phyloP scores from a whole-genome alignment of 2,329 filamentous ascomycete species.

The Aureobasidium namibiae region DNA sequence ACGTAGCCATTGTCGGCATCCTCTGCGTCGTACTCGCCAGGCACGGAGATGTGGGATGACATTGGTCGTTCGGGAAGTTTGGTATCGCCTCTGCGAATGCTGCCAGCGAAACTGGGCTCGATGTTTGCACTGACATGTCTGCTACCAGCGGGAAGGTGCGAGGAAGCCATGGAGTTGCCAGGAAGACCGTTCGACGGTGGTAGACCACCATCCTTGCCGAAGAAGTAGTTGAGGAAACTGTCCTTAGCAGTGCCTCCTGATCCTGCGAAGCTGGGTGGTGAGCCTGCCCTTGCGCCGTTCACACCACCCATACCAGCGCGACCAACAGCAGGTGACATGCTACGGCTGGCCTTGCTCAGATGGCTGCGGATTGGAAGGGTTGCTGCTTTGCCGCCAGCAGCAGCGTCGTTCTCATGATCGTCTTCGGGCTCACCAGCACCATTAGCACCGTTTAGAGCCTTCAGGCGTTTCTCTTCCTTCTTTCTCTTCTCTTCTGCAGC shows the following conservation, averaged over 20 bases:
- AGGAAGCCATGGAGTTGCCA: constrained; percentile 18
- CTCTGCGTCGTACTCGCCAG: constrained; percentile 30
- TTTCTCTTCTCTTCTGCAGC: constrained; percentile 79
- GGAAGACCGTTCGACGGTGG: constrained; percentile 21
- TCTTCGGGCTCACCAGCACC: constrained; percentile 60
- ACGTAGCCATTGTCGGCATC: constrained; percentile 50
- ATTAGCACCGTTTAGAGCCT: constrained; percentile 71
- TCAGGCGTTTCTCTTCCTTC: constrained; percentile 71
- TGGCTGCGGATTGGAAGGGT: constrained; percentile 54
- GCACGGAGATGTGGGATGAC: constrained; percentile 10
- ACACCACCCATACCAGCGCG: constrained; percentile 28
- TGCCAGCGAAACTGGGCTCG: constrained; percentile 77
- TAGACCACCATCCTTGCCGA: constrained; percentile 78
- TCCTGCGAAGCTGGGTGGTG: constrained; percentile 52
- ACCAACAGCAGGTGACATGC: constrained; percentile 72
- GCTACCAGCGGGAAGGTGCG: constrained; percentile 29
- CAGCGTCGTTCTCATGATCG: constrained; percentile 42
- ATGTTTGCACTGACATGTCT: constrained; percentile 70
- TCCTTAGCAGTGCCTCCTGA: constrained; percentile 62
- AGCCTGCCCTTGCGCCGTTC: constrained; percentile 56
- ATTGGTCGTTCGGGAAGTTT: constrained; percentile 38
- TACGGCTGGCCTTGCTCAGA: constrained; percentile 55
- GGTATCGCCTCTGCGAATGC: constrained; percentile 63
- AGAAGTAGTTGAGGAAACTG: constrained; percentile 97
- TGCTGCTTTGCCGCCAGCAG: constrained; percentile 46